A percentile compares a stretch with the other conserved stretches of the same genome.
These are phyloP conservation scores for Orychophragmus violaceus DNA, from an alignment of 345 rosid genomes.

Conservation along the genomic window DNA sequence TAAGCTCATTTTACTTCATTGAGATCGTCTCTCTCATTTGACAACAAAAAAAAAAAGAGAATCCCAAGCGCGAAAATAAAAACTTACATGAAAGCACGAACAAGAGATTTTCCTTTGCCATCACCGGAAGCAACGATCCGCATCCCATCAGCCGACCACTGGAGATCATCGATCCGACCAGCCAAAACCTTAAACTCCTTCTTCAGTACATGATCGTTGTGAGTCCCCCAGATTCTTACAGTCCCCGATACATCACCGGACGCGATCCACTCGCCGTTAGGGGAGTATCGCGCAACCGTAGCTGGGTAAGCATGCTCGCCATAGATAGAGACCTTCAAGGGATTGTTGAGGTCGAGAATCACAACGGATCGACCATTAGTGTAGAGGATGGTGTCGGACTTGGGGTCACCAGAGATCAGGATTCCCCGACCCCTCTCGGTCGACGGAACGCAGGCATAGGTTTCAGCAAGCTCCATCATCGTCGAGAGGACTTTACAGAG, in stretches of 20 bases:
- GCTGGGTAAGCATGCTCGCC: slow-evolving; percentile 92
- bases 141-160: slow-evolving; percentile 95
- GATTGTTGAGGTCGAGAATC: slow-evolving; percentile 73
- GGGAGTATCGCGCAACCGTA: slow-evolving; percentile 90
- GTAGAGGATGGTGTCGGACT: slow-evolving; percentile 65
- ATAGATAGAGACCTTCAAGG: slow-evolving; percentile 71
- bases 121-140: slow-evolving; percentile 94
- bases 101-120: slow-evolving; percentile 89
- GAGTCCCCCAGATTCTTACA: slow-evolving; percentile 94
- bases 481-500: slow-evolving; percentile 12
- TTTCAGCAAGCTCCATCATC: slow-evolving; percentile 60
- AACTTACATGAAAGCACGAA: slow-evolving; percentile 92
- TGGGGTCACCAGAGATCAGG: slow-evolving; percentile 69
- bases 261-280: slow-evolving; percentile 99
- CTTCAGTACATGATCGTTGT: slow-evolving; percentile 74
- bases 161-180: slow-evolving; percentile 98
- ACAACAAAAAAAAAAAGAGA: too few relatives aligned
- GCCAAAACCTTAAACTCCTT: slow-evolving; percentile 85
- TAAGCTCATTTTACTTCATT: neutral
- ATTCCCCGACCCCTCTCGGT: slow-evolving; percentile 95
- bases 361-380: slow-evolving; percentile 87
- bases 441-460: slow-evolving; percentile 79
- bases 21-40: too few relatives aligned
- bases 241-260: slow-evolving; percentile 88
- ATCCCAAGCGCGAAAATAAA: neutral